A percentile compares a stretch with the other conserved stretches of the same genome.
These are phyloP conservation scores for Perilla frutescens DNA, from an alignment of 257 asterid species.

Conservation along the genomic window DNA sequence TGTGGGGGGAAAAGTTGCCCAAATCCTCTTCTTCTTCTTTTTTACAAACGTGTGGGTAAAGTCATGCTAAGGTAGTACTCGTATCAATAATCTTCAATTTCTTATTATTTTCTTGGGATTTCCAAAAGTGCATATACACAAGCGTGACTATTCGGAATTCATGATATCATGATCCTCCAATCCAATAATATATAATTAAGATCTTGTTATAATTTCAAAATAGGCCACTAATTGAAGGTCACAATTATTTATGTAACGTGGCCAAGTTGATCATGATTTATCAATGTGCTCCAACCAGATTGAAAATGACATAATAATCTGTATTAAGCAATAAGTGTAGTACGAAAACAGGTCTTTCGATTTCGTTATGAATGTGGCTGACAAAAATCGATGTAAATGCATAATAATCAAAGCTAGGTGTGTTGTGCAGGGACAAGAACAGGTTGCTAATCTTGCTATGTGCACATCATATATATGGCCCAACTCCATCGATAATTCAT, in stretches of 20 bases:
- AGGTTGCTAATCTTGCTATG: constrained; percentile 11
- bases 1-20: constrained; percentile 35
- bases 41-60: constrained; percentile 67
- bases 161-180: constrained; percentile 49
- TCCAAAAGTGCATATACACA: constrained; percentile 32
- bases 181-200: constrained; percentile 26
- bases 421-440: neutral
- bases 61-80: constrained; percentile 41
- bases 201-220: constrained; percentile 31
- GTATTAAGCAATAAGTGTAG: neutral
- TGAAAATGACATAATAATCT: constrained; percentile 46
- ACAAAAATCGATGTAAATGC: neutral
- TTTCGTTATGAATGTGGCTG: constrained; percentile 20
- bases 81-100: constrained; percentile 20
- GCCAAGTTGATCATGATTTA: constrained; percentile 35
- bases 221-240: constrained; percentile 24
- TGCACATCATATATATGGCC: constrained; percentile 32
- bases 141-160: constrained; percentile 33
- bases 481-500: constrained; percentile 5
- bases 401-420: neutral
- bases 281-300: constrained; percentile 37
- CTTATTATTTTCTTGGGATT: constrained; percentile 52
- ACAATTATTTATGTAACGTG: constrained; percentile 33
- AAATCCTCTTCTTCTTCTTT: constrained; percentile 36
- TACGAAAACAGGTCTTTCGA: neutral